A percentile compares a stretch with the other conserved stretches of the same genome.
phyloP scores from a whole-genome alignment of 441 rosid genomes.

The Eruca vesicaria region DNA sequence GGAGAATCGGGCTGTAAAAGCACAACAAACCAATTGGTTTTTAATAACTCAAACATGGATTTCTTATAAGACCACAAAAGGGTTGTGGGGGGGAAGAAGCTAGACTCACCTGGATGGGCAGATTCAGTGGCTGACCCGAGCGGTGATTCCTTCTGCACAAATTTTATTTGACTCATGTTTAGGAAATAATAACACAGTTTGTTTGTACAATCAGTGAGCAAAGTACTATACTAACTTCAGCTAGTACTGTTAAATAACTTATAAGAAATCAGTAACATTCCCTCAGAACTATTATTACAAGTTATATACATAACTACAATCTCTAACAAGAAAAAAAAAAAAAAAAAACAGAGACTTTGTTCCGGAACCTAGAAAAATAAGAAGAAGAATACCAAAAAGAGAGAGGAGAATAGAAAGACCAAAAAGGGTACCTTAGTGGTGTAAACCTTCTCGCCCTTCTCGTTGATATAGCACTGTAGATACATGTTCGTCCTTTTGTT shows the following conservation, averaged over 20 bases:
- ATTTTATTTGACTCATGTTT: not conserved
- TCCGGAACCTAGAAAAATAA: not conserved
- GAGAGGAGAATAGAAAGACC: not conserved
- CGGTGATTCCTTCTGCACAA: constrained; percentile 85
- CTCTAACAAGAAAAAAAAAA: not conserved
- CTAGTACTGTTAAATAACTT: not conserved
- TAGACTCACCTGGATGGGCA: constrained; percentile 86
- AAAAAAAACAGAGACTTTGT: not conserved
- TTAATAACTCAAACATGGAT: not conserved
- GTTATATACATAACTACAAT: no score
- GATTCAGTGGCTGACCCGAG: constrained; percentile 73
- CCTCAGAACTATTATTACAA: no score
- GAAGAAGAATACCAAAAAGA: not conserved
- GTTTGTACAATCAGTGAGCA: not conserved
- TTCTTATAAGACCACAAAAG: not conserved
- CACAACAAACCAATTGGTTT: not conserved
- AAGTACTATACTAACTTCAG: not conserved
- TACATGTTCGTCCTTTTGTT: constrained; percentile 49
- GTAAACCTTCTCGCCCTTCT: constrained; percentile 94
- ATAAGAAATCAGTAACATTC: no score
- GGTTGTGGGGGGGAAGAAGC: not conserved
- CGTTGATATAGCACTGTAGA: constrained; percentile 96
- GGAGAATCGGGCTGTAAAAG: constrained; percentile 82
- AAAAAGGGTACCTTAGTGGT: constrained; percentile 71
- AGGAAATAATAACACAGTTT: not conserved